Base-by-base conservation (phyloP, 2,329 filamentous ascomycete species). In the Triangularia verruculosa region DNA sequence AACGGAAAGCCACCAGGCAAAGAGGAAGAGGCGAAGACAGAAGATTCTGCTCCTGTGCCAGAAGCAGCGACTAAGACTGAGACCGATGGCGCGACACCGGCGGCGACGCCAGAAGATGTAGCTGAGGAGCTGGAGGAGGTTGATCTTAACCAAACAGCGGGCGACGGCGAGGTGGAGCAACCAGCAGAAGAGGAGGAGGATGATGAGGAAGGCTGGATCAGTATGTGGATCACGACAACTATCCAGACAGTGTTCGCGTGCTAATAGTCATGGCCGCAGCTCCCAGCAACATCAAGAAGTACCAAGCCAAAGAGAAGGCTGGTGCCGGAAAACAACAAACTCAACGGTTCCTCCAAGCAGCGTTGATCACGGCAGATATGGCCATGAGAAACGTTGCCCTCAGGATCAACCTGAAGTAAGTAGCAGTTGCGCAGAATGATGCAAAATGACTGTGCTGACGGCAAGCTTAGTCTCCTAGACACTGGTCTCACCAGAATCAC, bases 321-420 rank as follows among this genome's bases (percentile, higher is more conserved):
- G 76, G 80, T 1, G 75, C 80, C 20, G 77, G 82, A 47, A 77
- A 82, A 57, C 75, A 81, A 64, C 75, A 82, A 1, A 81, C 86
- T 61, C 82, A 85, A 34, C 85, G 85, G 66, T 86, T 86, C 12
- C 89, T 97, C 70, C 89, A 96, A 76, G 92, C 91, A 15, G 94
- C 93, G n/a, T 88, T 94, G 53, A 89, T 98, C 73, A 98, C 95
- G 1, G 93, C 90, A 62, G 95, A 99, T 80, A 98, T 91, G 78
- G 94, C 95, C 61, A 96, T 99, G 92, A 94, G 98, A 79, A 98
- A 98, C 75, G 93, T 98, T 7, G 86, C 95, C 1, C 84, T 99
- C 4, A 92, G 96, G 70, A 96, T 98, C 81, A 97, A 97, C 78
- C 86, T 99, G 13, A 76, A 76, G 72, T 73, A 66, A 15, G 69